These are phyloP conservation scores for Ganoderma sinense DNA, from an alignment of 1,284 basidiomycete species.

Conservation along the genomic window DNA sequence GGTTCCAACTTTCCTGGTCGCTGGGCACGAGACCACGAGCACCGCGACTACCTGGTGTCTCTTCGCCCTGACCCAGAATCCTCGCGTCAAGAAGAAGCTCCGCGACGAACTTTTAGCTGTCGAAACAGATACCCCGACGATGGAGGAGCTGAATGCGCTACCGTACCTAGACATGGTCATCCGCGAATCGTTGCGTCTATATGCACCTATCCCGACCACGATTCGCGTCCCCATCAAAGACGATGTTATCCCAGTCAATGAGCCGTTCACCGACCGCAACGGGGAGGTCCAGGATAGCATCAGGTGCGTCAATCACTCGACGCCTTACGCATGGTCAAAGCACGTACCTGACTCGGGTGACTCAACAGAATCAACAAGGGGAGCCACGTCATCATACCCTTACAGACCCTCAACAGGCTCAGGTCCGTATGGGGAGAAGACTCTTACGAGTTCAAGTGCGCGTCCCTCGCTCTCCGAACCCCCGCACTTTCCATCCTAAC, in stretches of 20 bases:
- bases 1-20: conserved; percentile 55
- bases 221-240: conserved; percentile 60
- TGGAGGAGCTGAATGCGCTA: conserved; percentile 66
- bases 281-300: conserved; percentile 39
- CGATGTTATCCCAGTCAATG: conserved; percentile 48
- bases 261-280: conserved; percentile 39
- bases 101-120: conserved; percentile 68
- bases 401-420: conserved; percentile 53
- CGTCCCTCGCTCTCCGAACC: not conserved
- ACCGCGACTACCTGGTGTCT: conserved; percentile 64
- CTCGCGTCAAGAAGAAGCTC: conserved; percentile 68
- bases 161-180: conserved; percentile 73
- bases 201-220: conserved; percentile 66
- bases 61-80: conserved; percentile 63
- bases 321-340: not conserved
- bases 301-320: conserved; percentile 23
- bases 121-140: conserved; percentile 44
- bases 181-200: conserved; percentile 73
- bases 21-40: conserved; percentile 78
- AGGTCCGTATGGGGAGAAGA: conserved; percentile 65
- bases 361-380: conserved; percentile 47
- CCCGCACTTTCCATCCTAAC: too few species aligned
- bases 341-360: conserved; percentile 29
- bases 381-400: conserved; percentile 55
- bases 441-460: conserved; percentile 56